Base-by-base conservation (phyloP, 345 rosid species). In the Hevea brasiliensis region DNA sequence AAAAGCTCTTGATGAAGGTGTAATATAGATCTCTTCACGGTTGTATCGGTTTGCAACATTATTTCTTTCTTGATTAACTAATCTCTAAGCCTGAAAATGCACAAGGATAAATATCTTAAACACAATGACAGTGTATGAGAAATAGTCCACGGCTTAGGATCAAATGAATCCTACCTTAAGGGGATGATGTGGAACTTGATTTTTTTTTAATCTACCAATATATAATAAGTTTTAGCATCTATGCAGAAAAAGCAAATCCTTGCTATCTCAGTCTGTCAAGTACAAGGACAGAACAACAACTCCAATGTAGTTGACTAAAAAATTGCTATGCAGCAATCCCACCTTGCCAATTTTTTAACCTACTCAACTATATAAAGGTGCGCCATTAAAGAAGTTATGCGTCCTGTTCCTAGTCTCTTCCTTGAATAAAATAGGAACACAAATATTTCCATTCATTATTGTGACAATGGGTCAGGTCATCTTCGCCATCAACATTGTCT, bases 391-490 rank as follows among this genome's bases (percentile, higher is more conserved):
- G n/a, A n/a, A n/a, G n/a, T n/a, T n/a, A n/a, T n/a, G n/a, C n/a
- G n/a, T n/a, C n/a, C n/a, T n/a, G n/a, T n/a, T n/a, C n/a, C n/a
- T n/a, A n/a, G n/a, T n/a, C n/a, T n/a, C n/a, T n/a, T n/a, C n/a
- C n/a, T n/a, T n/a, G n/a, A n/a, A n/a, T n/a, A n/a, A n/a, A n/a
- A n/a, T n/a, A n/a, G n/a, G n/a, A n/a, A n/a, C n/a, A n/a, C n/a
- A 93, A 70, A 96, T 97, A 71, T 96, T 96, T 61, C 99, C 98
- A 27, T 93, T 96, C 99, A 91, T 96, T 61, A 98, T 96, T 63
- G 99, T 83, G 68, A 96, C 97, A 60, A 93, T 75, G 93, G 98
- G 86, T 96, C 98, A 96, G 98, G 85, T 96, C 99, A 83, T 93
- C 99, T 65, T 98, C 98, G 72, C 99, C 99, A 59, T 95, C 99